Percentiles rank a stretch among this genome's conserved stretches.
These are phyloP conservation scores for Dendrothele bispora DNA, from an alignment of 768 basidiomycete species.

Conservation along the genomic window DNA sequence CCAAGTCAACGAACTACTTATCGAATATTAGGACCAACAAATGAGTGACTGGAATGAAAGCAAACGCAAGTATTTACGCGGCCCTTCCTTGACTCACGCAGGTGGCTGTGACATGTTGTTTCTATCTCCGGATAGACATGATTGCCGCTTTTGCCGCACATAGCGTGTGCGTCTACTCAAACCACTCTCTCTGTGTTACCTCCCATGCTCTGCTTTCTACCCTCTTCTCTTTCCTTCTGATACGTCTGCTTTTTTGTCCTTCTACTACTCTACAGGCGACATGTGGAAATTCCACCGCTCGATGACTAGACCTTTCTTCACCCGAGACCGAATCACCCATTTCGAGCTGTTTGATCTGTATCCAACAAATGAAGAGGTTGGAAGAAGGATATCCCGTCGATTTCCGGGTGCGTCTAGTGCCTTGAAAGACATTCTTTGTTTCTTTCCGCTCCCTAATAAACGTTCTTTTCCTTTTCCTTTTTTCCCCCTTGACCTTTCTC, in stretches of 20 bases:
- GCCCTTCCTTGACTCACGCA: no score
- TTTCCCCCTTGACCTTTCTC: neutral
- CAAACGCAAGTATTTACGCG: no score
- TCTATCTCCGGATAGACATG: no score
- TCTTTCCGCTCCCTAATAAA: neutral
- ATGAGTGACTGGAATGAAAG: no score
- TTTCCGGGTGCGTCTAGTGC: conserved; percentile 54
- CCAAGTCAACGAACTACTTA: no score
- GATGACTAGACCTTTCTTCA: conserved; percentile 65
- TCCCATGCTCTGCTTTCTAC: no score
- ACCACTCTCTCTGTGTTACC: no score
- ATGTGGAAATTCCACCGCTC: conserved; percentile 52
- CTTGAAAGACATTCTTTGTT: no score
- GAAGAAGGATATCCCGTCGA: conserved; percentile 53
- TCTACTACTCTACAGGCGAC: neutral
- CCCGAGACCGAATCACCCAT: conserved; percentile 56
- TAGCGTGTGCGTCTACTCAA: no score
- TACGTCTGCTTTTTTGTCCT: no score
- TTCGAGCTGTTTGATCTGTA: conserved; percentile 63
- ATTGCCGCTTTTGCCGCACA: conserved; percentile 71
- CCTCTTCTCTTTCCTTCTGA: no score
- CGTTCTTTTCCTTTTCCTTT: neutral
- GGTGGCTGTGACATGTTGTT: conserved; percentile 41
- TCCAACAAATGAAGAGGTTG: conserved; percentile 45
- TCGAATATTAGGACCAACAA: no score